These are phyloP conservation scores for Cryptococcus deneoformans DNA, from an alignment of 1,284 basidiomycete genomes.

Conservation along the genomic window DNA sequence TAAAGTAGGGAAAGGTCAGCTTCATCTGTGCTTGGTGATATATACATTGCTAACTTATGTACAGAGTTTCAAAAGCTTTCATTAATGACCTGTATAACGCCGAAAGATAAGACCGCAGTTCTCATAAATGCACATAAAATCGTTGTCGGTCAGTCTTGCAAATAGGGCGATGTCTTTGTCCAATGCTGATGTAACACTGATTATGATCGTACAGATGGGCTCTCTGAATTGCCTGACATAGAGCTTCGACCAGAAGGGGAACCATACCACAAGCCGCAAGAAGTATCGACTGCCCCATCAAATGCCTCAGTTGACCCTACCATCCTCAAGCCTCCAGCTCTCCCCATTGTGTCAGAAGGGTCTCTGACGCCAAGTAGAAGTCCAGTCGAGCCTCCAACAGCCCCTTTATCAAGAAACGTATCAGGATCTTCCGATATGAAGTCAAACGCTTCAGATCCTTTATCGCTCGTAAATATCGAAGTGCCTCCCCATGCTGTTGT, in stretches of 20 bases:
- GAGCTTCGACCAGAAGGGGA: slow-evolving; percentile 49
- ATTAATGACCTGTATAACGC: slow-evolving; percentile 57
- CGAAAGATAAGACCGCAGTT: slow-evolving; percentile 72
- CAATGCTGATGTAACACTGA: neutral
- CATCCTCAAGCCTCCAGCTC: slow-evolving; percentile 4
- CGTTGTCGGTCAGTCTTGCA: slow-evolving; percentile 55
- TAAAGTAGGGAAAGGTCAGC: slow-evolving; percentile 71
- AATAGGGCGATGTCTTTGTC: neutral
- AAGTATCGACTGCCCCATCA: neutral
- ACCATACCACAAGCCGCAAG: slow-evolving; percentile 29
- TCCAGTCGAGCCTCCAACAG: neutral
- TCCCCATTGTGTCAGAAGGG: neutral
- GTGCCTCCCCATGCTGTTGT: slow-evolving; percentile 2
- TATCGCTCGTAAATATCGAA: slow-evolving; percentile 5
- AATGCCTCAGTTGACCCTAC: slow-evolving; percentile 1
- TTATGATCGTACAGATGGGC: slow-evolving; percentile 28
- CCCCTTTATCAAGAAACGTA: neutral
- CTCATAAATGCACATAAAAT: slow-evolving; percentile 79
- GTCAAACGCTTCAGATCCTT: slow-evolving; percentile 9
- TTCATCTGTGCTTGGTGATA: slow-evolving; percentile 1
- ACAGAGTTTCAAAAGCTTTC: slow-evolving; percentile 70
- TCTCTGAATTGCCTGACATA: slow-evolving; percentile 42
- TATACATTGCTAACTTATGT: neutral
- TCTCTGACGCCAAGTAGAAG: neutral
- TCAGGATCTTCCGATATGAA: neutral